Percentiles rank a stretch among this genome's conserved stretches.
Conservation (phyloP, 306 rosid genomes). For the Castanea crenata region DNA sequence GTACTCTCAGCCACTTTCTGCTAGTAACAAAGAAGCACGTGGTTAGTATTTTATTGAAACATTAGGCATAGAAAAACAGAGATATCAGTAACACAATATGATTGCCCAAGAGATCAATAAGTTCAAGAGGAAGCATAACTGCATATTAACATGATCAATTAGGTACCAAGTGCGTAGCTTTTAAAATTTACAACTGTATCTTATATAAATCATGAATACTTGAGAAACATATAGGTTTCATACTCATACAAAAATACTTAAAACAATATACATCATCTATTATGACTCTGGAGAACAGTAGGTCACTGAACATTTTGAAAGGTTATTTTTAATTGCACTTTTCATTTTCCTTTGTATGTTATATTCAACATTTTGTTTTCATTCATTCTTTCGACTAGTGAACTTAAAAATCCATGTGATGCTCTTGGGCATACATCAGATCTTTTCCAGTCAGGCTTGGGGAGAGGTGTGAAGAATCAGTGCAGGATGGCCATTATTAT, state of each 20-base stretch:
- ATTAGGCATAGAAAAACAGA: not conserved
- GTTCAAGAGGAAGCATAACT: not conserved
- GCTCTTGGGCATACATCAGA: too few species aligned
- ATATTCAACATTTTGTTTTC: not conserved
- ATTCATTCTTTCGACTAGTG: not conserved
- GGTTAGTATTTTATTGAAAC: conserved; percentile 17
- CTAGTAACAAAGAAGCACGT: conserved; percentile 23
- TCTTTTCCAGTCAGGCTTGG: not conserved
- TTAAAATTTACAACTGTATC: not conserved
- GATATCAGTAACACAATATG: not conserved
- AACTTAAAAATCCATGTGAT: not conserved
- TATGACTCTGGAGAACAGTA: not conserved
- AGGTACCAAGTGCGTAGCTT: not conserved
- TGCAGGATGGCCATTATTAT: not conserved
- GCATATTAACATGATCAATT: not conserved
- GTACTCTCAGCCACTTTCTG: conserved; percentile 68
- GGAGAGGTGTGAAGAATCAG: not conserved
- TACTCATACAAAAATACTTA: too few species aligned
- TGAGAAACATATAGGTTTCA: too few species aligned
- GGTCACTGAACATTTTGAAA: not conserved
- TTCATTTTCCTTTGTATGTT: not conserved
- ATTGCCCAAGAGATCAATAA: not conserved
- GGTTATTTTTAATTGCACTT: not conserved
- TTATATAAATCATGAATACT: too few species aligned
- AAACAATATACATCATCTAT: not conserved